Base-by-base conservation (phyloP, 768 basidiomycete species). In the Clitopilus passeckerianus region DNA sequence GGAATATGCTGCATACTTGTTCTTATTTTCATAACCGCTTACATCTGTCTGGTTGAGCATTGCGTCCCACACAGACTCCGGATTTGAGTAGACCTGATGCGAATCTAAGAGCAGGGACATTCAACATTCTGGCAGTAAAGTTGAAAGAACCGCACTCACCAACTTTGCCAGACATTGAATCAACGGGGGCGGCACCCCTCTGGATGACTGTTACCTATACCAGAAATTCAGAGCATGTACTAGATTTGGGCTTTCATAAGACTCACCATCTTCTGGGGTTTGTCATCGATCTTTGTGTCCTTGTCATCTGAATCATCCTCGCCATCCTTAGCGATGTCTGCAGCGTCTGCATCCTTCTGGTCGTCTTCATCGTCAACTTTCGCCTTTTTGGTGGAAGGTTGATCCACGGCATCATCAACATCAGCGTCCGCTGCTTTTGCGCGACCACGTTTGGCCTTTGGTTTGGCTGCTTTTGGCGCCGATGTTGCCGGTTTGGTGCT, bases 31-130 rank as follows among this genome's bases (percentile, higher is more conserved):
- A 30, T 70, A 68, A 35, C 73, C 74, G 44, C 76, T 77, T 54
- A 85, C 74, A 61, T 84, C 76, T 0, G 84, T 85, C 65, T 85
- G 84, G 67, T 85, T 86, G 57, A 85, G 75, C 80, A 83, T 85
- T 35, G 83, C 83, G 65, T 86, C 84, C 82, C 82, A 86, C 10
- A 75, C 70, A 53, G 65, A 66, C 54, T 78, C 77, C 5, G 60
- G 67, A 41, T 75, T 74, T 30, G 66, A 61, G 57, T 77, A 81
- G 6, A 85, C 84, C 65, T 83, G 75, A 64, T 85, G 83, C 1
- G 81, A 79, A 52, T 69, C 83, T 84, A 64, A 24, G 18, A 16
- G 46, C 20, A 27, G 52, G 53, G 44, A 34, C 12, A 43, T 64
- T 33, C 56, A 52, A 20, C 18, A 55, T 41, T 14, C 30, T 10